phyloP scores from a whole-genome alignment of 108 stramenopile genomes.

The Stephanodiscus minutulus region DNA sequence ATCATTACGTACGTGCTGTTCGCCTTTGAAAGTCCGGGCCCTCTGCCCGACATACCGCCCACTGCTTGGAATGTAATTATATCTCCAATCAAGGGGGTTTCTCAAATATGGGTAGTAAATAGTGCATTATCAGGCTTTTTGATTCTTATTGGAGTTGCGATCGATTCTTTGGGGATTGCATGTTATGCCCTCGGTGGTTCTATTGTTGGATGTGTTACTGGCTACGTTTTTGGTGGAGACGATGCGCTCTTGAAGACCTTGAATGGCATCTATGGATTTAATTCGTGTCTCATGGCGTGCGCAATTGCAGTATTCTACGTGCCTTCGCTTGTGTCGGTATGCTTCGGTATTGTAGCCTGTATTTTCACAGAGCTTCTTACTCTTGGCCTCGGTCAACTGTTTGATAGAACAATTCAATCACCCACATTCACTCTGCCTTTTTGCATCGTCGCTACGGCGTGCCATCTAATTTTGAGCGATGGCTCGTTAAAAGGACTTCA shows the following conservation, averaged over 20 bases:
- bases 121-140: background rate
- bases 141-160: background rate
- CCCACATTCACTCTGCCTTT: background rate
- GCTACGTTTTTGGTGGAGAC: conserved; percentile 3
- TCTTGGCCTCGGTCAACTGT: background rate
- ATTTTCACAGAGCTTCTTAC: background rate
- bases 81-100: background rate
- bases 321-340: background rate
- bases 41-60: background rate
- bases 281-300: background rate
- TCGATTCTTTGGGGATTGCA: background rate
- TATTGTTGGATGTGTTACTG: background rate
- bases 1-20: conserved; percentile 2
- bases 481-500: background rate
- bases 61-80: background rate
- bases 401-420: too few relatives aligned
- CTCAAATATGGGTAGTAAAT: background rate
- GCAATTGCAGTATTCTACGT: conserved; percentile 1
- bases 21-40: background rate
- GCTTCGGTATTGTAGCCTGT: background rate
- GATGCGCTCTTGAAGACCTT: background rate
- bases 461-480: background rate
- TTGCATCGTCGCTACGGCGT: background rate
- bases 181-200: background rate
- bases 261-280: background rate